Evolutionary conservation across 495 filamentous ascomycete species (phyloP).

Genomic region (Aspergillus sclerotioniger): DNA sequence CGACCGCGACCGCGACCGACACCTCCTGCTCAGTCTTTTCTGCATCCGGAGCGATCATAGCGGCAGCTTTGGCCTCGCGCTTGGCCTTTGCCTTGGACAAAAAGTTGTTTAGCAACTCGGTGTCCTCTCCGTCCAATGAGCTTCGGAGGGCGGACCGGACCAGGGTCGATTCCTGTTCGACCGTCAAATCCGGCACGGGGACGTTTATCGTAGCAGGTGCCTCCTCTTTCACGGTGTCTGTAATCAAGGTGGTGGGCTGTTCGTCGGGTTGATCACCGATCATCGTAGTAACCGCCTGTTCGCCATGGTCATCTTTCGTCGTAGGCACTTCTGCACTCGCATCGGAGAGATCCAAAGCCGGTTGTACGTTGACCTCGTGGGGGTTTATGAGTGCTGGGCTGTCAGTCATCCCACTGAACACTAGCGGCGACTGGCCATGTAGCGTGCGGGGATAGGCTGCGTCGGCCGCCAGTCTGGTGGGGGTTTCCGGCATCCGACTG

Average conservation of each 20-base stretch:
- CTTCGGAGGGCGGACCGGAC: constrained; percentile 44
- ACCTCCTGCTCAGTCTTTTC: constrained; percentile 20
- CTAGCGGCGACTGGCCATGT: constrained; percentile 18
- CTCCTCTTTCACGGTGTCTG: constrained; percentile 5
- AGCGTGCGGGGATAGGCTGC: constrained; percentile 24
- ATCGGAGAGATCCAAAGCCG: not conserved
- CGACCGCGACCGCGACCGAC: constrained; percentile 18
- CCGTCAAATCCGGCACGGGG: constrained; percentile 26
- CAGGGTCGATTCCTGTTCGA: constrained; percentile 36
- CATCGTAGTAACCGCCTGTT: constrained; percentile 10
- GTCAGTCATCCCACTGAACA: constrained; percentile 8
- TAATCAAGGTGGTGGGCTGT: constrained; percentile 7
- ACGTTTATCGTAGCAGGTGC: constrained; percentile 6
- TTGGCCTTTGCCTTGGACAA: constrained; percentile 59
- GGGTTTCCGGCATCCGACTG: constrained; percentile 11
- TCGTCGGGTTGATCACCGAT: constrained; percentile 15
- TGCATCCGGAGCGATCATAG: constrained; percentile 25
- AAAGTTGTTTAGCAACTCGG: constrained; percentile 59
- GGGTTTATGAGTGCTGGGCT: constrained; percentile 20
- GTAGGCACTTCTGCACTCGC: not conserved
- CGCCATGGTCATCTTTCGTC: constrained; percentile 9
- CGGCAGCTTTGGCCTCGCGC: constrained; percentile 49
- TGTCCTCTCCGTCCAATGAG: constrained; percentile 54
- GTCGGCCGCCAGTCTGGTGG: constrained; percentile 12
- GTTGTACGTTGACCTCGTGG: constrained; percentile 3